A percentile compares a stretch with the other conserved stretches of the same genome.
These are phyloP conservation scores for Auricularia heimuer DNA, from an alignment of 768 basidiomycete species.

Conservation along the genomic window DNA sequence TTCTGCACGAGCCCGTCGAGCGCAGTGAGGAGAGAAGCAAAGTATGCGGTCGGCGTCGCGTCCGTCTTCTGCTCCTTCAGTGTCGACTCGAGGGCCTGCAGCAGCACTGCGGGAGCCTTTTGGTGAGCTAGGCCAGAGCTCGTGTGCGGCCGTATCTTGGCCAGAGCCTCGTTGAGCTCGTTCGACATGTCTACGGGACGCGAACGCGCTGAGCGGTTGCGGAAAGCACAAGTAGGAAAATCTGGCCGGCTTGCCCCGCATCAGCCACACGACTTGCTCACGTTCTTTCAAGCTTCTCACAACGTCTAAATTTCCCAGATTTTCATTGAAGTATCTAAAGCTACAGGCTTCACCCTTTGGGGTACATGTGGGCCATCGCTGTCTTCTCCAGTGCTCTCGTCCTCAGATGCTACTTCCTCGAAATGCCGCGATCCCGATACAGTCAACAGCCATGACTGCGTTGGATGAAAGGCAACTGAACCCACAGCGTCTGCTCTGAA, in stretches of 20 bases:
- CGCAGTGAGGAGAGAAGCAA: constrained; percentile 81
- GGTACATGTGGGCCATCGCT: constrained; percentile 13
- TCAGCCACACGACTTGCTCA: not conserved
- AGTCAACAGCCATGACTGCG: constrained; percentile 46
- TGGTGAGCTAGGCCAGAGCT: constrained; percentile 77
- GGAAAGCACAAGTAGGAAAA: not conserved
- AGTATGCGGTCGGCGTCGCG: constrained; percentile 79
- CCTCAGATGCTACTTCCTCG: constrained; percentile 5
- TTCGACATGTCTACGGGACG: not conserved
- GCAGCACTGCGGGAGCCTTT: constrained; percentile 77
- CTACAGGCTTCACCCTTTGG: not conserved
- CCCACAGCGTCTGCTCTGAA: constrained; percentile 54
- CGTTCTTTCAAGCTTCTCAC: not conserved
- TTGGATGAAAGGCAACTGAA: constrained; percentile 64
- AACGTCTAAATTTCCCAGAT: not conserved
- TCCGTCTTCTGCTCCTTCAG: constrained; percentile 60
- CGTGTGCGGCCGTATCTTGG: constrained; percentile 82
- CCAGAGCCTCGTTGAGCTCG: constrained; percentile 25
- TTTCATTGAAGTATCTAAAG: not conserved
- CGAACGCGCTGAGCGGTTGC: not conserved
- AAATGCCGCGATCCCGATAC: constrained; percentile 77
- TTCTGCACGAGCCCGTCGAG: constrained; percentile 59
- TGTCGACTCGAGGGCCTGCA: constrained; percentile 76
- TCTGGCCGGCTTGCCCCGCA: not conserved
- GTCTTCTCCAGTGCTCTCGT: not conserved